A percentile compares a stretch with the other conserved stretches of the same genome.
Evolutionary conservation across 2,329 filamentous ascomycete genomes (phyloP).

Genomic region (Setomelanomma holmii): DNA sequence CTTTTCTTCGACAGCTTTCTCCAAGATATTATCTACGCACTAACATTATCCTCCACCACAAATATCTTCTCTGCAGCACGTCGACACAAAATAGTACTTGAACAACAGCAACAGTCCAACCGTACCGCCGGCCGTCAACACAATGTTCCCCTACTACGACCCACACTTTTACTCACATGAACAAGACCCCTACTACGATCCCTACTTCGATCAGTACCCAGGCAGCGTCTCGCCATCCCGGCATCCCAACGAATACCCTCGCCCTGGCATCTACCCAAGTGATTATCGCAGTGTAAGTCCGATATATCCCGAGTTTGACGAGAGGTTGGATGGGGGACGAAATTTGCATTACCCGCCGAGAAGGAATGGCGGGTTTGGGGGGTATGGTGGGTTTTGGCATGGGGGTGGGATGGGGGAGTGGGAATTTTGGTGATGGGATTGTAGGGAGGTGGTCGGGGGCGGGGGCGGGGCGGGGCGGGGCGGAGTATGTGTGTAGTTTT

Average conservation of each 20-base stretch:
- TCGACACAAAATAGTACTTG: no score
- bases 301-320: not conserved
- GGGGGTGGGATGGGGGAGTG: not conserved
- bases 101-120: not conserved
- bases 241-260: not conserved
- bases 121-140: not conserved
- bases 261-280: not conserved
- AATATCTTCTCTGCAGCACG: no score
- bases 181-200: not conserved
- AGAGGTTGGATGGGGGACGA: not conserved
- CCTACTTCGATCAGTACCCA: no score
- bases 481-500: no score
- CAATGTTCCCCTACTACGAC: not conserved
- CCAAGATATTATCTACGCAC: no score
- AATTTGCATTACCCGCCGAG: not conserved
- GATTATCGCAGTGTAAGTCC: not conserved
- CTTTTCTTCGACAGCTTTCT: no score
- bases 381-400: not conserved
- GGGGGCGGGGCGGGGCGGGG: no score
- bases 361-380: not conserved
- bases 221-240: not conserved
- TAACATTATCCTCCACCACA: no score
- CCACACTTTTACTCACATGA: not conserved
- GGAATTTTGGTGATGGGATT: not conserved
- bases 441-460: not conserved